Evolutionary conservation across 768 basidiomycete genomes (phyloP).

Genomic region (Tulasnella sp.): DNA sequence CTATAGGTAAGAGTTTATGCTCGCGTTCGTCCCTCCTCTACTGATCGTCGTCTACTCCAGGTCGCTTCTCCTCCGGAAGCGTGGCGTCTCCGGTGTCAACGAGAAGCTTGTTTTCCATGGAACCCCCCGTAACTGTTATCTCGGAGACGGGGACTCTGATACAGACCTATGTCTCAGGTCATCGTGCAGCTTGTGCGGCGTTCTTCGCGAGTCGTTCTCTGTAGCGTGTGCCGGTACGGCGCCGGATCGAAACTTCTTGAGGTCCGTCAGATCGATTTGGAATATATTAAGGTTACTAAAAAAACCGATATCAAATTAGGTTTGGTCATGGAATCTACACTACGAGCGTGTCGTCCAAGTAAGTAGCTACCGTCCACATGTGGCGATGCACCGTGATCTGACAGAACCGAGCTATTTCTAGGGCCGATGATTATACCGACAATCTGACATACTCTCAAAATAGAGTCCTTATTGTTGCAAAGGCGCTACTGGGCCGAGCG

Average conservation of each 20-base stretch:
- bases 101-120: neutral
- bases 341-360: constrained; percentile 4
- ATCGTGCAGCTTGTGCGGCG: neutral
- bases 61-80: neutral
- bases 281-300: neutral
- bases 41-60: neutral
- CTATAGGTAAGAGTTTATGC: neutral
- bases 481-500: neutral
- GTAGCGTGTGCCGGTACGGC: neutral
- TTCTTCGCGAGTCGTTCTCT: neutral
- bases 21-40: neutral
- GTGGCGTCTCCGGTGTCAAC: neutral
- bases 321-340: constrained; percentile 4
- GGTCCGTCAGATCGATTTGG: neutral
- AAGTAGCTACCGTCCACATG: neutral
- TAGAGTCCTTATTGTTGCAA: neutral
- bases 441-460: neutral
- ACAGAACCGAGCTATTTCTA: neutral
- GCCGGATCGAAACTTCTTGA: neutral
- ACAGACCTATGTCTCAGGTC: neutral
- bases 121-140: neutral
- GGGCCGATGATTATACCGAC: constrained; percentile 9
- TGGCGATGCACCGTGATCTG: neutral
- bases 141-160: neutral
- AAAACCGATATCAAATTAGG: neutral